These are phyloP conservation scores for Epichloe sibirici DNA, from an alignment of 2,329 filamentous ascomycete species.

Conservation along the genomic window DNA sequence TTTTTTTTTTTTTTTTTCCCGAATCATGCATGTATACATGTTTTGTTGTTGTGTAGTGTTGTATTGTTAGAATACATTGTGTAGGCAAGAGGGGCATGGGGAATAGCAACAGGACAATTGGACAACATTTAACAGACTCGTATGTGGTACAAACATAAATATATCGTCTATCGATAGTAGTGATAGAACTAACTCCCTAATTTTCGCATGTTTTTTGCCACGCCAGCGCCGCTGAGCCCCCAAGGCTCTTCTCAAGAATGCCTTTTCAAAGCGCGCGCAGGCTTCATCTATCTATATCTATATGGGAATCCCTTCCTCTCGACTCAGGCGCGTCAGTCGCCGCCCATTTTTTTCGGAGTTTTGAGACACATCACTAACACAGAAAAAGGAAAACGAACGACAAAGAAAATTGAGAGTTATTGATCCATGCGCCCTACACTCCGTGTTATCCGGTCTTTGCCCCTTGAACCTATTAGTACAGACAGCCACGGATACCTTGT, in stretches of 20 bases:
- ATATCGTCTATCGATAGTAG: conserved; percentile 16
- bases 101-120: not conserved
- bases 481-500: not conserved
- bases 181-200: conserved; percentile 13
- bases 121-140: not conserved
- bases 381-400: not conserved
- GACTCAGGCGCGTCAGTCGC: too few relatives aligned
- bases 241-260: too few relatives aligned
- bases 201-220: conserved; percentile 9
- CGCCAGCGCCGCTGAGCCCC: not conserved
- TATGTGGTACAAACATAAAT: too few relatives aligned
- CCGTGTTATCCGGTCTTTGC: not conserved
- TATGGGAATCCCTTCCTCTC: not conserved
- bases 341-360: not conserved
- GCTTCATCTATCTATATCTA: not conserved
- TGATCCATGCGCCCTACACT: conserved; percentile 1
- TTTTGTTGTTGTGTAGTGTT: too few relatives aligned
- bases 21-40: not conserved
- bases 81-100: not conserved
- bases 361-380: too few relatives aligned
- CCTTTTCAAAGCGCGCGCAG: not conserved
- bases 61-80: not conserved
- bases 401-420: not conserved
- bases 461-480: conserved; percentile 4
- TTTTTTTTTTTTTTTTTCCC: not conserved